Percentiles rank a stretch among this genome's conserved stretches.
These are phyloP conservation scores for Plasmodium inui DNA, from an alignment of 169 alveolate species.

Conservation along the genomic window DNA sequence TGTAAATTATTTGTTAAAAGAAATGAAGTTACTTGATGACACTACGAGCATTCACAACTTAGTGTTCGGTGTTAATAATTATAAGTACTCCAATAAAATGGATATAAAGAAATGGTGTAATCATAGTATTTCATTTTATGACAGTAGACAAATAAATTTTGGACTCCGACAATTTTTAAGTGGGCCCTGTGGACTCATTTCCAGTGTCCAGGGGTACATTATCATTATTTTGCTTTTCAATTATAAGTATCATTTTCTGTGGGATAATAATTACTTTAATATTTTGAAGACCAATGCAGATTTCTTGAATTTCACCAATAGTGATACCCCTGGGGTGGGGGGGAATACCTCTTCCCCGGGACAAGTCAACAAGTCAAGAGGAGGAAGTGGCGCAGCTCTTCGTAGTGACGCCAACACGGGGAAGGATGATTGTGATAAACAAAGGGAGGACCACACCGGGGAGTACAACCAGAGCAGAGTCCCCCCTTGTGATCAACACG, in stretches of 20 bases:
- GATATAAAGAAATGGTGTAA: constrained; percentile 78
- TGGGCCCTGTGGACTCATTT: constrained; percentile 84
- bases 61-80: constrained; percentile 76
- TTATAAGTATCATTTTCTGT: constrained; percentile 72
- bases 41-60: constrained; percentile 22
- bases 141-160: constrained; percentile 74
- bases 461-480: background rate
- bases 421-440: background rate
- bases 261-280: constrained; percentile 69
- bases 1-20: constrained; percentile 52
- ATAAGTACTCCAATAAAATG: constrained; percentile 52
- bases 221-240: constrained; percentile 79
- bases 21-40: constrained; percentile 58
- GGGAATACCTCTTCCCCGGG: background rate
- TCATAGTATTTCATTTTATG: constrained; percentile 78
- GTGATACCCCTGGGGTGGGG: background rate
- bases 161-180: constrained; percentile 79
- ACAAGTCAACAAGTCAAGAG: background rate
- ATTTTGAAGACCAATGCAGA: constrained; percentile 62
- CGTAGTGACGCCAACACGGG: background rate
- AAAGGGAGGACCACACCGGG: background rate
- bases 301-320: constrained; percentile 28
- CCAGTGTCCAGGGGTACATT: constrained; percentile 80
- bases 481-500: background rate
- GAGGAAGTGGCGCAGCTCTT: background rate